phyloP scores from a whole-genome alignment of 495 filamentous ascomycete genomes.

The Aspergillus heteromorphus region DNA sequence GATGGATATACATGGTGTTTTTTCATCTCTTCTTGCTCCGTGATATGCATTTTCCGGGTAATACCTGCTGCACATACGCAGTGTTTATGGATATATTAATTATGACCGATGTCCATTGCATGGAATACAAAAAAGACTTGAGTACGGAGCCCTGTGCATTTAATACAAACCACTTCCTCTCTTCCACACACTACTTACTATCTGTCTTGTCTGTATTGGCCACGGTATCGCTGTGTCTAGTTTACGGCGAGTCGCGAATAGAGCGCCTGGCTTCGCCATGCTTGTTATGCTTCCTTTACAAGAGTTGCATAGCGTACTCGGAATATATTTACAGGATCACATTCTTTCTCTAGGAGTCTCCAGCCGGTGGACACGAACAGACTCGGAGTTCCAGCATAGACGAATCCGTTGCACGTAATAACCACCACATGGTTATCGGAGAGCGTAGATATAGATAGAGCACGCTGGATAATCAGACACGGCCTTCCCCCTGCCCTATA shows the following conservation, averaged over 20 bases:
- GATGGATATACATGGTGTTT: constrained; percentile 5
- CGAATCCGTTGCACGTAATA: too few species aligned
- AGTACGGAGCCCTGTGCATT: constrained; percentile 6
- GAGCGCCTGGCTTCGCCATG: not conserved
- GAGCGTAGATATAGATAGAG: too few species aligned
- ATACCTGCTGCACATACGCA: constrained; percentile 14
- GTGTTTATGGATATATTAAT: constrained; percentile 20
- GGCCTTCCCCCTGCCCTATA: too few species aligned
- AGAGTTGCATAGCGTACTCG: not conserved
- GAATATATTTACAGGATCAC: too few species aligned
- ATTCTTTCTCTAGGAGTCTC: too few species aligned
- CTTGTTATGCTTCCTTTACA: not conserved
- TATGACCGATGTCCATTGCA: constrained; percentile 5
- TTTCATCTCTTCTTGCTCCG: constrained; percentile 3
- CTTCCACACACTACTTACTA: not conserved
- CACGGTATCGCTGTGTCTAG: too few species aligned
- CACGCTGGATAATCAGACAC: too few species aligned
- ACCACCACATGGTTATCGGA: too few species aligned
- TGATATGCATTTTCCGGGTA: constrained; percentile 16
- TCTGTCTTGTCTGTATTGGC: too few species aligned
- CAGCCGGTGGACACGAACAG: too few species aligned
- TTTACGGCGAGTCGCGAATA: too few species aligned
- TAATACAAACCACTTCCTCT: not conserved
- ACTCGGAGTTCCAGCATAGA: too few species aligned
- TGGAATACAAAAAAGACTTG: constrained; percentile 16